These are phyloP conservation scores for Beauveria sp. DNA, from an alignment of 2,329 filamentous ascomycete species.

Conservation along the genomic window DNA sequence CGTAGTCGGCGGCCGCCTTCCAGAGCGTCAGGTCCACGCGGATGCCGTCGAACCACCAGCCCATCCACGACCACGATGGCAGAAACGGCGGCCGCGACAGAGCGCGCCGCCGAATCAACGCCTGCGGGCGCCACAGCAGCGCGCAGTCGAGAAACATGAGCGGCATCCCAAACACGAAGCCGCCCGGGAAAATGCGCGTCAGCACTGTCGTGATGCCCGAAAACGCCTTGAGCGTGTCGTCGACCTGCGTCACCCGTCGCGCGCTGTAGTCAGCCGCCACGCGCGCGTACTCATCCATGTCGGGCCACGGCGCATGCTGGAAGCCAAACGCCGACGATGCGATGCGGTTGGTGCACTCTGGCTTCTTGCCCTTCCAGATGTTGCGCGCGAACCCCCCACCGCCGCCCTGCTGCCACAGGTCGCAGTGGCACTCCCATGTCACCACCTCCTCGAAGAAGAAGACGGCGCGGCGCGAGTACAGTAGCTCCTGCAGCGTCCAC, in stretches of 20 bases:
- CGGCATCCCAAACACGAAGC: slow-evolving; percentile 39
- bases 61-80: slow-evolving; percentile 41
- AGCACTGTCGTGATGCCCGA: slow-evolving; percentile 35
- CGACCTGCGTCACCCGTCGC: slow-evolving; percentile 30
- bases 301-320: slow-evolving; percentile 35
- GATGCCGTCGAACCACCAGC: slow-evolving; percentile 39
- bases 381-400: background rate
- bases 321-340: slow-evolving; percentile 28
- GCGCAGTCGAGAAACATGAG: slow-evolving; percentile 38
- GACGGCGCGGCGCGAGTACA: slow-evolving; percentile 35
- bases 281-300: slow-evolving; percentile 37
- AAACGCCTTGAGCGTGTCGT: slow-evolving; percentile 36
- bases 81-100: slow-evolving; percentile 30
- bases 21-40: slow-evolving; percentile 35
- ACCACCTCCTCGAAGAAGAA: slow-evolving; percentile 36
- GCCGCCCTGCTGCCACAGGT: slow-evolving; percentile 30
- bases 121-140: slow-evolving; percentile 37
- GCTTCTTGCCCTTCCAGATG: slow-evolving; percentile 18
- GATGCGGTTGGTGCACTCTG: slow-evolving; percentile 26
- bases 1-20: slow-evolving; percentile 36
- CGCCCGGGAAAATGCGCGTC: slow-evolving; percentile 32
- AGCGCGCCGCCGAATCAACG: slow-evolving; percentile 32
- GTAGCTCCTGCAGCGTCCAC: slow-evolving; percentile 36
- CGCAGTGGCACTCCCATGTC: slow-evolving; percentile 40
- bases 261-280: slow-evolving; percentile 37